Base-by-base conservation (phyloP, 148 eudicot genomes). In the Heliosperma pusillum region DNA sequence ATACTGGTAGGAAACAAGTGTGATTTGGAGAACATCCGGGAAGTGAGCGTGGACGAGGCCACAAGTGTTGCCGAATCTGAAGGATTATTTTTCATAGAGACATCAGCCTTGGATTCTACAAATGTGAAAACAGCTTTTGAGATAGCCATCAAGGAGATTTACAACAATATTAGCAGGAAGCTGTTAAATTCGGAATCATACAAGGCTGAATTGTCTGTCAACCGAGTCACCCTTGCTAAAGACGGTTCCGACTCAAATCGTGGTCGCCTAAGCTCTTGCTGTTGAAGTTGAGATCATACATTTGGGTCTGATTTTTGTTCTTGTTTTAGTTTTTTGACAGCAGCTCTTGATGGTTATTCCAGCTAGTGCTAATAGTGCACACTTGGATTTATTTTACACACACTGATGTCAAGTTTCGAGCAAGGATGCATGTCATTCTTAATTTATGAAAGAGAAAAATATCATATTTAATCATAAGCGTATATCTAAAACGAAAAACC, bases 11-110 rank as follows among this genome's bases (percentile, higher is more conserved):
- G 97, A 29, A 91, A 91, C 87, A 91, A 91, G 78, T 81, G 89
- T 22, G 97, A 91, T 72, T 74, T 91, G 68, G 93, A 89, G 58
- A 79, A 86, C 70, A 87, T 89, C 26, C 85, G 97, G 62, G 87
- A 83, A 10, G 88, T 91, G 50, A 87, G 82, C n/a, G 60, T 77
- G 9, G 97, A 88, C 5, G 90, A 88, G 63, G 97, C 90, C 25
- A 89, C 85, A 69, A 80, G 72, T 53, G 83, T 91, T 5, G 97
- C 97, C 13, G 90, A 86, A 74, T 87, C 81, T 55, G 91, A 89
- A 84, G 90, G 87, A 24, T 78, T 91, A 25, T 91, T 91, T 82
- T 91, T 91, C 88, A 91, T 91, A 67, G 97, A 91, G 76, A 91
- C 97, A 27, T 91, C 97, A 8, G 97, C 97, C 47, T 79, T 91